Base-by-base conservation (phyloP, 768 basidiomycete genomes). In the Rhizopogon vinicolor region DNA sequence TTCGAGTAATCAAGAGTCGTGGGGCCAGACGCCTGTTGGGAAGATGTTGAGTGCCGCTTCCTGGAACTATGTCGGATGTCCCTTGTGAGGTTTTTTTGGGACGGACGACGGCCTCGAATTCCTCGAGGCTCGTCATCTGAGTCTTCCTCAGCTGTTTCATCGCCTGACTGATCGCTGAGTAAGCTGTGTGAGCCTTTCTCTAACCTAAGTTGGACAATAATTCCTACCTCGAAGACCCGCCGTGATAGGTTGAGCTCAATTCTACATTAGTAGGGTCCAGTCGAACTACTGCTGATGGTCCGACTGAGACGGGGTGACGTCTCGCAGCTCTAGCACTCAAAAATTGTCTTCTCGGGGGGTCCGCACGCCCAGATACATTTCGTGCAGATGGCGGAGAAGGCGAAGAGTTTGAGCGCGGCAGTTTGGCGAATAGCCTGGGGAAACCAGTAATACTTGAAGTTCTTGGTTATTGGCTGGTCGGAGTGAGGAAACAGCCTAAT, bases 181-280 rank as follows among this genome's bases (percentile, higher is more conserved):
- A 25, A 13, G n/a, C 42, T 22, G 31, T 13, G 43, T 82, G 57
- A 65, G 55, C 35, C 42, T 28, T 25, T 50, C 41, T n/a, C 31
- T 44, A 12, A 51, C 35, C n/a, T 45, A 14, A 43, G 54, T 5
- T 53, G 7, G 8, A 7, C 2, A 48, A 52, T 18, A 57, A 37
- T 22, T 14, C 80, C 58, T 63, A 87, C 89, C 87, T 83, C 9
- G 89, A 91, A 35, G 89, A 89, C 44, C 91, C 91, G 29, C 86
- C 91, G 56, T 91, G 87, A 71, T 93, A 93, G 61, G 90, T 92
- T 12, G 90, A 91, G 64, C 89, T 93, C 85, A 90, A 83, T 61
- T 85, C 90, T 61, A 84, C 64, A 56, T 69, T 70, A 55, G 72
- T 68, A 41, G 61, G 59, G 29, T 67, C 57, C 22, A 65, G 68